phyloP scores from a whole-genome alignment of 2,329 filamentous ascomycete genomes.

The Magnaporthiopsis poae region DNA sequence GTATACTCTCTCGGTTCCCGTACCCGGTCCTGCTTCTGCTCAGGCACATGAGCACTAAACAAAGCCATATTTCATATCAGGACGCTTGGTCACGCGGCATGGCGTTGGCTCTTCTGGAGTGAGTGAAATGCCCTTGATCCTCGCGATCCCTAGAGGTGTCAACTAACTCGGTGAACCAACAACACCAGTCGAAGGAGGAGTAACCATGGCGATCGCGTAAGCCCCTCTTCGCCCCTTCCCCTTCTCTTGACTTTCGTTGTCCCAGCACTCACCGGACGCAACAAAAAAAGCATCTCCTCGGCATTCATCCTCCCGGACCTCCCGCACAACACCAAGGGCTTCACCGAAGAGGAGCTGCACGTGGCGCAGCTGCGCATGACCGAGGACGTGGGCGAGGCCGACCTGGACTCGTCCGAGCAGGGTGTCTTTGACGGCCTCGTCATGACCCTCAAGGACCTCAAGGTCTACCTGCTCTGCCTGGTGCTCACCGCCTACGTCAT shows the following conservation, averaged over 20 bases:
- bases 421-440: conserved; percentile 41
- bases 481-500: conserved; percentile 50
- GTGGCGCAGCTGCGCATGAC: conserved; percentile 44
- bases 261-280: conserved; percentile 4
- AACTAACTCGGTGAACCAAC: background rate
- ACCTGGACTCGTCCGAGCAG: conserved; percentile 38
- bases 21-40: background rate
- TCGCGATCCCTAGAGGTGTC: background rate
- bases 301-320: conserved; percentile 39
- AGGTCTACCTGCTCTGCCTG: conserved; percentile 44
- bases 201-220: conserved; percentile 15
- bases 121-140: background rate
- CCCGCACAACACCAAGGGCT: conserved; percentile 43
- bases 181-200: conserved; percentile 13
- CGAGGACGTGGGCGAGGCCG: conserved; percentile 47
- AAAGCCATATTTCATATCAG: conserved; percentile 10
- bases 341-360: conserved; percentile 45
- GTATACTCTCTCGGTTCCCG: background rate
- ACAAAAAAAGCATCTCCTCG: conserved; percentile 22
- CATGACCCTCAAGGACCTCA: conserved; percentile 48
- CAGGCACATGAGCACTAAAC: no score
- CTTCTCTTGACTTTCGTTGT: background rate
- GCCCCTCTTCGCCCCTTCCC: conserved; percentile 8
- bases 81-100: conserved; percentile 5
- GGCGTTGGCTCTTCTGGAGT: conserved; percentile 9